A percentile compares a stretch with the other conserved stretches of the same genome.
These are phyloP conservation scores for Amanita phalloides DNA, from an alignment of 768 basidiomycete species.

Conservation along the genomic window DNA sequence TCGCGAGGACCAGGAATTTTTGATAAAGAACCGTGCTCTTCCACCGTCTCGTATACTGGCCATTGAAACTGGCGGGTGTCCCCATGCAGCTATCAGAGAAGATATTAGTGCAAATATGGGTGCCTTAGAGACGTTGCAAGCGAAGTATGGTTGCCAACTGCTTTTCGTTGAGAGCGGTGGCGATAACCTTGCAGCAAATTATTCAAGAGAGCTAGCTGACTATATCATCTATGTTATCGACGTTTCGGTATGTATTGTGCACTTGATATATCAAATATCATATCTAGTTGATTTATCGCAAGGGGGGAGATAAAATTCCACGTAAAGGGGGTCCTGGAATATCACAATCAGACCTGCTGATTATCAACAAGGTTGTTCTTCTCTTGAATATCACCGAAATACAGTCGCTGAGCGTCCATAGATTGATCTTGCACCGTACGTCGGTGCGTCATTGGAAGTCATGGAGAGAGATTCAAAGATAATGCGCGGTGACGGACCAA, in stretches of 20 bases:
- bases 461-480: constrained; percentile 90
- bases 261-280: background rate
- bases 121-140: constrained; percentile 89
- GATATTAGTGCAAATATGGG: constrained; percentile 97
- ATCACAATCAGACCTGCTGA: constrained; percentile 87
- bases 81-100: constrained; percentile 96
- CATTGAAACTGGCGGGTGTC: constrained; percentile 97
- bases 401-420: constrained; percentile 17
- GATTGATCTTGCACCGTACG: constrained; percentile 90
- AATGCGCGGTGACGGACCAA: constrained; percentile 94
- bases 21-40: constrained; percentile 87
- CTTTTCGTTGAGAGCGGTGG: constrained; percentile 95
- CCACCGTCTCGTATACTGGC: constrained; percentile 80
- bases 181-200: constrained; percentile 95
- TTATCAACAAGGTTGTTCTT: constrained; percentile 80
- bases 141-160: constrained; percentile 80
- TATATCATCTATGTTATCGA: constrained; percentile 95
- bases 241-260: constrained; percentile 42
- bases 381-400: background rate
- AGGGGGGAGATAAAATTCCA: constrained; percentile 98
- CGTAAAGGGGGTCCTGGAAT: constrained; percentile 98
- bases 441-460: constrained; percentile 86
- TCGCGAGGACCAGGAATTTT: constrained; percentile 93
- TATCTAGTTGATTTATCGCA: background rate
- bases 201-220: constrained; percentile 92